Conservation (phyloP, 139 green algal genomes). For the Coelastrella sp. region DNA sequence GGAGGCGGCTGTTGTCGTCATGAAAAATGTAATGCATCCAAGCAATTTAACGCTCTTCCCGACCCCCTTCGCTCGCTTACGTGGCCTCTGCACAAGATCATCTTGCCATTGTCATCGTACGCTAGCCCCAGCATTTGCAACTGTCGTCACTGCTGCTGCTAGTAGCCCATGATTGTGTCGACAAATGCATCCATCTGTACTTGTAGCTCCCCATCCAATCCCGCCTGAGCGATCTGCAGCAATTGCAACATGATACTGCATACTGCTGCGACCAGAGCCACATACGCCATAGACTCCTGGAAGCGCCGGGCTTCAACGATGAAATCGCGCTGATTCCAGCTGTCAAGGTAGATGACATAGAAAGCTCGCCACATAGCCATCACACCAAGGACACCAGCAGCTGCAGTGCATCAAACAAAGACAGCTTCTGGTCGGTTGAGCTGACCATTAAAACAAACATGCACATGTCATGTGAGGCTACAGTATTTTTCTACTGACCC, state of each 20-base stretch:
- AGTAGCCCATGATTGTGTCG: not conserved
- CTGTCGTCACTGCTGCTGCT: too few species aligned
- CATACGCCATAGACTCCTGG: slow-evolving; percentile 32
- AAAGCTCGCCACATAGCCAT: slow-evolving; percentile 80
- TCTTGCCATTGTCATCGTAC: too few species aligned
- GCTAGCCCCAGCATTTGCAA: too few species aligned
- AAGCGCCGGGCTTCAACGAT: slow-evolving; percentile 42
- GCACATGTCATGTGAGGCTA: too few species aligned
- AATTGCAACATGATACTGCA: slow-evolving; percentile 49
- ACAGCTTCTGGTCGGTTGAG: too few species aligned
- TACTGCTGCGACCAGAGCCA: slow-evolving; percentile 25
- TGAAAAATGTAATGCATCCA: too few species aligned
- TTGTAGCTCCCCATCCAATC: not conserved
- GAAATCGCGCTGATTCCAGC: slow-evolving; percentile 53
- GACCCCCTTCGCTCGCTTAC: too few species aligned
- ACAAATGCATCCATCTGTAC: not conserved
- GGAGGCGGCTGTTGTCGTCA: too few species aligned
- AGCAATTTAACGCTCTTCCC: too few species aligned
- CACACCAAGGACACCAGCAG: slow-evolving; percentile 74
- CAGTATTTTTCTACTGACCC: too few species aligned
- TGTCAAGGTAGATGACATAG: slow-evolving; percentile 78
- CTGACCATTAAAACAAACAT: too few species aligned
- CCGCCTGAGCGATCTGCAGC: not conserved
- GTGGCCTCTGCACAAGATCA: too few species aligned
- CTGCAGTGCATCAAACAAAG: slow-evolving; percentile 18